These are phyloP conservation scores for Azolla pinnata DNA, from an alignment of 75 land plant genomes.

Conservation along the genomic window DNA sequence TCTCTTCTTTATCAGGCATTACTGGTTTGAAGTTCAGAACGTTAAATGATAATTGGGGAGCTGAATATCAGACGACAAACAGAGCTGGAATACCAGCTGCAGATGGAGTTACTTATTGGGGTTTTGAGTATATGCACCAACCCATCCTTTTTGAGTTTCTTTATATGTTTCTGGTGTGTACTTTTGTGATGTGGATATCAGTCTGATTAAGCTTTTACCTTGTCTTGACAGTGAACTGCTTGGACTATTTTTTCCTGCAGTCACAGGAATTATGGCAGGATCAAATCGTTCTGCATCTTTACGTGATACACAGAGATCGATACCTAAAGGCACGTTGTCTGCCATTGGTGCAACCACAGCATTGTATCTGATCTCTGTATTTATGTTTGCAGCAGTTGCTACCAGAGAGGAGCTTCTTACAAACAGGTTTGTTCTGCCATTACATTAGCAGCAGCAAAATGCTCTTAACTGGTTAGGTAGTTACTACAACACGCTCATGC, in stretches of 20 bases:
- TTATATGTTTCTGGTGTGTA: not conserved
- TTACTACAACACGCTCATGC: no score
- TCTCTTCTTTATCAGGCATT: conserved; percentile 37
- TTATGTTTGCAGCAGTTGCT: conserved; percentile 86
- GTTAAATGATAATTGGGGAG: conserved; percentile 65
- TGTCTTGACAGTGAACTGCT: conserved; percentile 80
- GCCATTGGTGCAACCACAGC: conserved; percentile 79
- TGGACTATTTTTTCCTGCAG: conserved; percentile 98
- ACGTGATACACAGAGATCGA: conserved; percentile 91
- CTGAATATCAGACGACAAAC: conserved; percentile 75
- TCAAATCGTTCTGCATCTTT: conserved; percentile 95
- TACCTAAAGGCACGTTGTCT: conserved; percentile 83
- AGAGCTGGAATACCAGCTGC: conserved; percentile 87
- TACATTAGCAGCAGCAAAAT: no score
- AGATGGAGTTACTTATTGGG: conserved; percentile 67
- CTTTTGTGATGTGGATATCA: no score
- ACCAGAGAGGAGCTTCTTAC: conserved; percentile 81
- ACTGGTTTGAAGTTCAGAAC: conserved; percentile 71
- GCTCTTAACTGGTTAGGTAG: no score
- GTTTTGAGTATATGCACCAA: conserved; percentile 53
- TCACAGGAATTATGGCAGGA: conserved; percentile 99
- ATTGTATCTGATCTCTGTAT: conserved; percentile 63
- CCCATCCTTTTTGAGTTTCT: not conserved
- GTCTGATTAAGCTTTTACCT: no score
- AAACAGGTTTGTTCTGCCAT: no score